phyloP scores from a whole-genome alignment of 257 asterid genomes.

The Solanum lycopersicoides region DNA sequence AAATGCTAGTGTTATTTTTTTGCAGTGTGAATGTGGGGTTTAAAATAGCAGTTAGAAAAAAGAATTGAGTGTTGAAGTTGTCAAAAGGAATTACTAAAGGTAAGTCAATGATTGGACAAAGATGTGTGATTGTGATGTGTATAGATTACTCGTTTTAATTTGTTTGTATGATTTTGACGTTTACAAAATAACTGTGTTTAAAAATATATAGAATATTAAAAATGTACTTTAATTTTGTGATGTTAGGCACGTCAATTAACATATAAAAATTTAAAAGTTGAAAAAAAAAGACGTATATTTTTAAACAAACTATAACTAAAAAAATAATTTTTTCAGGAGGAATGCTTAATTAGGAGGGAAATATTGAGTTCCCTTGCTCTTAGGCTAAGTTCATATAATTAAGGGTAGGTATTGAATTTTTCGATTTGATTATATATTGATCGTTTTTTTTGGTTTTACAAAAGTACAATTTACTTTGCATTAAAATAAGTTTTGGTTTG shows the following conservation, averaged over 20 bases:
- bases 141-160: too few relatives aligned
- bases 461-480: background rate
- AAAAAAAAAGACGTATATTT: background rate
- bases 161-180: too few relatives aligned
- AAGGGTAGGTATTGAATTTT: background rate
- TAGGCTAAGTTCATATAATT: background rate
- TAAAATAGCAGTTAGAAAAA: background rate
- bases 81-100: background rate
- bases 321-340: background rate
- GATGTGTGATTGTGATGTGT: background rate
- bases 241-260: too few relatives aligned
- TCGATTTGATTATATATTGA: too few relatives aligned
- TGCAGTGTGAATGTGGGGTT: background rate
- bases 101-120: background rate
- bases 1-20: background rate
- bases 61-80: background rate
- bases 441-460: too few relatives aligned
- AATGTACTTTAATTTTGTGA: too few relatives aligned
- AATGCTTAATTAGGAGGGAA: background rate
- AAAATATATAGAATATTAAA: too few relatives aligned
- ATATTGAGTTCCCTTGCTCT: background rate
- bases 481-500: background rate
- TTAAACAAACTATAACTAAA: background rate
- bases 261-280: too few relatives aligned
- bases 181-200: too few relatives aligned